Evolutionary conservation across 2,329 filamentous ascomycete genomes (phyloP), one percentile per base, ranked within the genome.

Genomic region (Mycosphaerella sp.): DNA sequence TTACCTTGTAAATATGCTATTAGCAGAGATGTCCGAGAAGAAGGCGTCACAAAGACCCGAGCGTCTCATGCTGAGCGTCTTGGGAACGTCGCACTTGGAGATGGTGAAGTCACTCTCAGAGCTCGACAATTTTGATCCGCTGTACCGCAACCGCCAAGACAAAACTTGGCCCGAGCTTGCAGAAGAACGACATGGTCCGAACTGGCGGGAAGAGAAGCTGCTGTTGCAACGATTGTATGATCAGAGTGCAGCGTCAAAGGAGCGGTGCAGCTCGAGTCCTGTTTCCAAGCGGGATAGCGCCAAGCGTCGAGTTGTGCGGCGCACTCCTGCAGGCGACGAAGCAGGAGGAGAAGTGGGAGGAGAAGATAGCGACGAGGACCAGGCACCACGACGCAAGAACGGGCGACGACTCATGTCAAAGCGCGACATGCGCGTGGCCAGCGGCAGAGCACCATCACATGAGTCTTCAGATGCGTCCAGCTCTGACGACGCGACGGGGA

Each of bases 11-110:
- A 88, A 91, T 66, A 80, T 95, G 57, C 69, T 81, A 34, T 70
- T 81, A 53, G 77, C 74, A 12, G 73, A 77, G 55, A 74, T 32
- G 76, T 80, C 6, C 81, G 87, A 10, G 71, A 90, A 45, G 45
- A 74, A 75, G 55, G 78, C 79, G 31, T 76, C 81, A 55, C 73
- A 79, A 41, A 90, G 93, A 54, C 85, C 87, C 65, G 86, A 91
- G 48, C 97, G 92, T 1, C 93, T 93, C 1, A 95, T 98, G 77
- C 80, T 96, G 38, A 90, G 91, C 55, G 91, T 93, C 1, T 96
- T 98, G 60, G 92, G 93, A 12, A 86, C 92, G 62, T 82, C 82
- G 4, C 93, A 95, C 64, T 80, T 93, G 47, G 87, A 89, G 61
- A 89, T 96, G 54, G 83, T 98, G 43, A 81, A 86, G 54, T 63